Conservation (phyloP, 2,329 filamentous ascomycete species). For the Pyrenochaeta sp. region DNA sequence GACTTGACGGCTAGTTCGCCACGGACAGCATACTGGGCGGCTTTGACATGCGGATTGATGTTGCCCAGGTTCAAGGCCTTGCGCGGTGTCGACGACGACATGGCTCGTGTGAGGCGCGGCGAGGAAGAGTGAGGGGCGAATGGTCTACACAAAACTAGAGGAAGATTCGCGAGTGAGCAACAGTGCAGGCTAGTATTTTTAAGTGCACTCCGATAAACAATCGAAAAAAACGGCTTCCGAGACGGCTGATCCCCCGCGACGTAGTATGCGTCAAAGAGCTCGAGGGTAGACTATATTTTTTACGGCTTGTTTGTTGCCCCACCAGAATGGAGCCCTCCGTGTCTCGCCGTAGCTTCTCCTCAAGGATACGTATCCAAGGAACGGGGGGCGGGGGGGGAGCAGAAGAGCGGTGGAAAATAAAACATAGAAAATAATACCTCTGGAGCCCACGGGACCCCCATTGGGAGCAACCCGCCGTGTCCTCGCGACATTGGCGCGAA, state of each 20-base stretch:
- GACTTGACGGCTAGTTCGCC: conserved; percentile 94
- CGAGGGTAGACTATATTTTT: conserved; percentile 35
- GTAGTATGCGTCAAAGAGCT: conserved; percentile 17
- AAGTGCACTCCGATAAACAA: conserved; percentile 15
- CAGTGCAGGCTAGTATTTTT: conserved; percentile 16
- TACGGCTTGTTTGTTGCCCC: conserved; percentile 36
- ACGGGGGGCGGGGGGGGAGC: too few relatives aligned
- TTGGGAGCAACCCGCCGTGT: conserved; percentile 4
- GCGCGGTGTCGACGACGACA: conserved; percentile 51
- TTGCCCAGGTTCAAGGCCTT: conserved; percentile 76
- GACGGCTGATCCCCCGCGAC: conserved; percentile 21
- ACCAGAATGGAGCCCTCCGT: conserved; percentile 26
- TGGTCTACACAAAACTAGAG: conserved; percentile 14
- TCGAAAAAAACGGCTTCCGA: conserved; percentile 3
- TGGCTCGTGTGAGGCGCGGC: conserved; percentile 35
- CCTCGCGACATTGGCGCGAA: conserved; percentile 24
- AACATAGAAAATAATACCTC: too few relatives aligned
- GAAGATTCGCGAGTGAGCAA: conserved; percentile 16
- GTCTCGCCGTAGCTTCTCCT: conserved; percentile 12
- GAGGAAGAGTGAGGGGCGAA: conserved; percentile 7
- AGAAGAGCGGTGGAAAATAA: conserved; percentile 23
- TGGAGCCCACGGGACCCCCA: conserved; percentile 23
- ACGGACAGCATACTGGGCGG: conserved; percentile 94
- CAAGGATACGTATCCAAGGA: background rate
- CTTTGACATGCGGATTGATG: conserved; percentile 89